Conservation (phyloP, 164 flowering plant species). For the Berberis thunbergii region DNA sequence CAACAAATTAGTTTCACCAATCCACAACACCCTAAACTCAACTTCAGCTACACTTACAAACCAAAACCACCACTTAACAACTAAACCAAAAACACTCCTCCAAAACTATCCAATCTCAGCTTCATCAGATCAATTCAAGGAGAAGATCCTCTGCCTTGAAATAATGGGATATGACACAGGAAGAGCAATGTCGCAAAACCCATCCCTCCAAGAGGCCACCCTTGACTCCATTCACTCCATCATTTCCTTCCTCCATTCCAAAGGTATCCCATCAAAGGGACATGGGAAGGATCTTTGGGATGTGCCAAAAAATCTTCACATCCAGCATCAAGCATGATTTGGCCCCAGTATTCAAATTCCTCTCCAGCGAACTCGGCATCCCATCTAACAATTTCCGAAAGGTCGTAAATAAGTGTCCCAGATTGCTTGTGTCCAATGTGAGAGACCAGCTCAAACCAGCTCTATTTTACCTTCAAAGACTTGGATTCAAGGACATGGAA, state of each 20-base stretch:
- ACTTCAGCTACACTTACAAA: neutral
- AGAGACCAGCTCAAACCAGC: slow-evolving; percentile 74
- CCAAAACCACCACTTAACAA: slow-evolving; percentile 19
- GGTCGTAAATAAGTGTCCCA: slow-evolving; percentile 78
- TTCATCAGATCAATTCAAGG: slow-evolving; percentile 55
- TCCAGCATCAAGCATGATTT: slow-evolving; percentile 52
- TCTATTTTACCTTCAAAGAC: slow-evolving; percentile 53
- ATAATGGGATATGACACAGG: slow-evolving; percentile 90
- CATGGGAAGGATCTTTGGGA: slow-evolving; percentile 68
- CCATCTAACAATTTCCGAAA: slow-evolving; percentile 51
- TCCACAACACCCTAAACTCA: neutral
- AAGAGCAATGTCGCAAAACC: slow-evolving; percentile 73
- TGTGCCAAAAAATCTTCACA: slow-evolving; percentile 82
- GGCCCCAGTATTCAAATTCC: slow-evolving; percentile 64
- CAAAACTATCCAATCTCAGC: slow-evolving; percentile 34
- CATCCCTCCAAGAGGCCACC: slow-evolving; percentile 57
- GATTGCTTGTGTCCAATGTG: slow-evolving; percentile 50
- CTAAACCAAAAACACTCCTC: slow-evolving; percentile 41
- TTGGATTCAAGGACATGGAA: slow-evolving; percentile 57
- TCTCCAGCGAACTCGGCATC: slow-evolving; percentile 50
- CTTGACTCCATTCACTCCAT: slow-evolving; percentile 61
- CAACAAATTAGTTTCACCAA: too few species aligned
- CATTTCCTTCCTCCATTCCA: slow-evolving; percentile 64
- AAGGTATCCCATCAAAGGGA: slow-evolving; percentile 76
- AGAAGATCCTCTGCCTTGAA: slow-evolving; percentile 87